Percentiles rank a stretch among this genome's conserved stretches.
phyloP scores from a whole-genome alignment of 1,284 basidiomycete genomes.

The Rhodotorula sp. region DNA sequence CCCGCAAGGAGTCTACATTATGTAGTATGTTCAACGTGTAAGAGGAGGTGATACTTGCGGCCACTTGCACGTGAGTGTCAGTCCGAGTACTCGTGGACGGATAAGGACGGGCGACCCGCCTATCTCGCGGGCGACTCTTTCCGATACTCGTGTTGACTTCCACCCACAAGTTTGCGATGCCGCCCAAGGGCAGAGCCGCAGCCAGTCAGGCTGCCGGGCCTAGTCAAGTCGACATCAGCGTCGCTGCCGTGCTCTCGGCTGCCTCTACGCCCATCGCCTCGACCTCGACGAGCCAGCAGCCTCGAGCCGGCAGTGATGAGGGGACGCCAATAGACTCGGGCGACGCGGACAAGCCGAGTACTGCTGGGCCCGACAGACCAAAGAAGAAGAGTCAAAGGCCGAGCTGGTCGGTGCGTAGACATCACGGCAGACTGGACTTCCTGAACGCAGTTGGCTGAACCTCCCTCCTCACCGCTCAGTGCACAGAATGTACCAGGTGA shows the following conservation, averaged over 20 bases:
- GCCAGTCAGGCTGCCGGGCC: not conserved
- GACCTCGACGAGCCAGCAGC: not conserved
- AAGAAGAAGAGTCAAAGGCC: slow-evolving; percentile 8
- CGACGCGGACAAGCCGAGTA: not conserved
- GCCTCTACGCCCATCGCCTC: not conserved
- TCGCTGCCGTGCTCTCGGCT: not conserved
- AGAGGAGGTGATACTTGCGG: no score
- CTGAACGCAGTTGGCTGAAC: not conserved
- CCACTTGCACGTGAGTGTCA: no score
- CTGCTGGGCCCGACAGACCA: not conserved
- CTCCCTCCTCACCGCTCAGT: not conserved
- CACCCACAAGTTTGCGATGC: not conserved
- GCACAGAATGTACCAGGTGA: slow-evolving; percentile 32
- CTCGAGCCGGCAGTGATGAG: not conserved
- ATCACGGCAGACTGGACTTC: not conserved
- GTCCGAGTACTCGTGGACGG: no score
- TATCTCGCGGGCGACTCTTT: no score
- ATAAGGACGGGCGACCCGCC: no score
- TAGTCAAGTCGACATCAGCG: not conserved
- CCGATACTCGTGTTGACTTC: no score
- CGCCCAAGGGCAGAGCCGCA: not conserved
- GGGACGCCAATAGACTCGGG: no score
- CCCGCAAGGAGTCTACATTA: no score
- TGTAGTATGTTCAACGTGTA: no score
- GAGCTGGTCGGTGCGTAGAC: slow-evolving; percentile 4